These are phyloP conservation scores for Botryobasidium botryosum DNA, from an alignment of 768 basidiomycete genomes.

Conservation along the genomic window DNA sequence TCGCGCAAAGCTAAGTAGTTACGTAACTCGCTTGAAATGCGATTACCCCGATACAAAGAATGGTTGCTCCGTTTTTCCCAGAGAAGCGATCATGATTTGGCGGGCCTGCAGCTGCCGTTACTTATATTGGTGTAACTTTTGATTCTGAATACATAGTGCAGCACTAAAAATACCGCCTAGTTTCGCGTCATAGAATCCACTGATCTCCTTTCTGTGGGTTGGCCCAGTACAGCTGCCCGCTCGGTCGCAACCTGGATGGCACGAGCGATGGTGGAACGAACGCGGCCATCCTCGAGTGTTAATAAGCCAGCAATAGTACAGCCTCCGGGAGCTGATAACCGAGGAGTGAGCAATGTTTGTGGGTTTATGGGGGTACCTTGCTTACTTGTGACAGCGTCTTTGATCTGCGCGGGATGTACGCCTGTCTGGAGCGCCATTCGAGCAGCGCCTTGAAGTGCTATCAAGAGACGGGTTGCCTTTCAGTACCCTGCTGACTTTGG, in stretches of 20 bases:
- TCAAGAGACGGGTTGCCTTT: background rate
- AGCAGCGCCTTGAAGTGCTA: slow-evolving; percentile 91
- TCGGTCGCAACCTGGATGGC: slow-evolving; percentile 90
- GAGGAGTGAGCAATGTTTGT: background rate
- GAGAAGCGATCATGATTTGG: too few relatives aligned
- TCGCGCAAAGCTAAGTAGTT: too few relatives aligned
- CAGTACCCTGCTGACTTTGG: too few relatives aligned
- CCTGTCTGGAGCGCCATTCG: slow-evolving; percentile 83
- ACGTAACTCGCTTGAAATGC: too few relatives aligned
- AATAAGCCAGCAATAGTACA: slow-evolving; percentile 97
- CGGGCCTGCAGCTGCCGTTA: too few relatives aligned
- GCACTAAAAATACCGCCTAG: background rate
- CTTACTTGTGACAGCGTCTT: slow-evolving; percentile 93
- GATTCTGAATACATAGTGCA: background rate
- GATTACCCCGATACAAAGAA: too few relatives aligned
- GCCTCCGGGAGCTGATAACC: slow-evolving; percentile 70
- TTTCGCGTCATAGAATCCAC: slow-evolving; percentile 2
- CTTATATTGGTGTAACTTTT: too few relatives aligned
- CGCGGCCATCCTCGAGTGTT: slow-evolving; percentile 82
- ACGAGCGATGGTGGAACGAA: slow-evolving; percentile 87
- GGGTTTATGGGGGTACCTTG: slow-evolving; percentile 12
- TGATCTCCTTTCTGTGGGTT: slow-evolving; percentile 30
- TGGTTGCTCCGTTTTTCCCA: too few relatives aligned
- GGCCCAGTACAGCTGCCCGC: slow-evolving; percentile 71
- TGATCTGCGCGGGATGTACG: slow-evolving; percentile 89